Percentiles rank a stretch among this genome's conserved stretches.
phyloP scores from a whole-genome alignment of 1,284 basidiomycete species.

The Trichosporon ovoides region DNA sequence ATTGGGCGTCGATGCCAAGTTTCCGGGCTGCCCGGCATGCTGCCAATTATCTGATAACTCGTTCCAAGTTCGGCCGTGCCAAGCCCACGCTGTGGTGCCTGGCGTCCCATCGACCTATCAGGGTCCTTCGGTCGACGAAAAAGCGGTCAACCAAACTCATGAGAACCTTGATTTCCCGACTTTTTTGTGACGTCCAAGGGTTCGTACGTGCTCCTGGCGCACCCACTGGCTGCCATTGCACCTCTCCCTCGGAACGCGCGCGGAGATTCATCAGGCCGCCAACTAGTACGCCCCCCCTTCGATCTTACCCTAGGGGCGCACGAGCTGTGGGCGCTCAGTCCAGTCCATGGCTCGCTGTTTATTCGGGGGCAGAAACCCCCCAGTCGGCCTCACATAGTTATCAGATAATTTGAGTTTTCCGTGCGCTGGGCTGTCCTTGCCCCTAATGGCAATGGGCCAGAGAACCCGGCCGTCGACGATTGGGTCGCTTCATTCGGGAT shows the following conservation, averaged over 20 bases:
- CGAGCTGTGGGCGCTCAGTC: too few relatives aligned
- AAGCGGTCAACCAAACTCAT: not conserved
- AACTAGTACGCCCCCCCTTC: not conserved
- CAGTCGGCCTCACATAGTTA: conserved; percentile 1
- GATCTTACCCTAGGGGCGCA: not conserved
- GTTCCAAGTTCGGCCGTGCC: conserved; percentile 4
- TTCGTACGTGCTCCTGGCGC: not conserved
- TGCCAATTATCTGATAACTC: conserved; percentile 2
- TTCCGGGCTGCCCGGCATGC: too few relatives aligned
- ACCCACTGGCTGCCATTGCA: not conserved
- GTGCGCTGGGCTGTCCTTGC: not conserved
- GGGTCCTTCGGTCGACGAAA: not conserved
- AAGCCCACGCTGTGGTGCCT: conserved; percentile 4
- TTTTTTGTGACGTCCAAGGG: not conserved
- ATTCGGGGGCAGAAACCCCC: not conserved
- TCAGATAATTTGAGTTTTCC: conserved; percentile 12
- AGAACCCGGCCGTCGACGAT: not conserved
- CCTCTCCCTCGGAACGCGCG: not conserved
- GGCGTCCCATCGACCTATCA: not conserved
- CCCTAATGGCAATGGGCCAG: not conserved
- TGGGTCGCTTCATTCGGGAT: not conserved
- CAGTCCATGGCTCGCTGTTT: not conserved
- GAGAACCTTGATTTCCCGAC: conserved; percentile 4
- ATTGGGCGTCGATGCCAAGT: too few relatives aligned
- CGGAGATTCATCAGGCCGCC: not conserved